Base-by-base conservation (phyloP, 1,284 basidiomycete species). In the Rhodotorula sp. region DNA sequence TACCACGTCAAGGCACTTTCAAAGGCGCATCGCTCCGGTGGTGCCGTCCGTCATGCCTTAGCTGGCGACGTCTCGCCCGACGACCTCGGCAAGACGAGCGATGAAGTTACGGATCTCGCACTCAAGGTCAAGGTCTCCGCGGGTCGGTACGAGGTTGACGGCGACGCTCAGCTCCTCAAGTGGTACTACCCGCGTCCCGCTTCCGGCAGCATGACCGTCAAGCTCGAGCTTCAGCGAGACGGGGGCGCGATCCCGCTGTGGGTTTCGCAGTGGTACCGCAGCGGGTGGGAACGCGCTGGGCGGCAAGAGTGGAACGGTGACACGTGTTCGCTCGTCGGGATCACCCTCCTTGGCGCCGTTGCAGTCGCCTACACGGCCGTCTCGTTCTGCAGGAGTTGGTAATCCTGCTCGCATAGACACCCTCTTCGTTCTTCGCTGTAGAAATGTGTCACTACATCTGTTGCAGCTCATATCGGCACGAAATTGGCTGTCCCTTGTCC, bases 171-270 rank as follows among this genome's bases (percentile, higher is more conserved):
- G 81, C 85, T 81, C 48, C 79, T 98, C 63, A 84, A 84, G 74
- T 98, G 94, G 94, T 93, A 87, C 85, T 94, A 96, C 79, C 84
- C 85, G 44, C 83, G 87, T 0, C 90, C 91, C 1, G 71, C 76
- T 24, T 78, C 76, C 8, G 76, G 75, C 30, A 85, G 51, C 28
- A 64, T 68, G 47, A 63, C 47, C 37, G 50, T 67, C 67, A 75
- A 64, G 59, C 59, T 75, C 51, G 73, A 70, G 58, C 20, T 72
- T 18, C 60, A 72, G 58, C 40, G 73, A 13, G 31, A 56, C 1
- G 67, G 69, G 18, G 73, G 73, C 2, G 59, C 73, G 7, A 65
- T 75, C n/a, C 73, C 73, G 44, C 63, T 69, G 11, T 75, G 73
- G 73, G 59, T 62, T 30, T 59, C 59, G 31, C 71, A 73, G 57